Base-by-base conservation (phyloP, 2,329 filamentous ascomycete genomes). In the Ceratocystis huliohia region DNA sequence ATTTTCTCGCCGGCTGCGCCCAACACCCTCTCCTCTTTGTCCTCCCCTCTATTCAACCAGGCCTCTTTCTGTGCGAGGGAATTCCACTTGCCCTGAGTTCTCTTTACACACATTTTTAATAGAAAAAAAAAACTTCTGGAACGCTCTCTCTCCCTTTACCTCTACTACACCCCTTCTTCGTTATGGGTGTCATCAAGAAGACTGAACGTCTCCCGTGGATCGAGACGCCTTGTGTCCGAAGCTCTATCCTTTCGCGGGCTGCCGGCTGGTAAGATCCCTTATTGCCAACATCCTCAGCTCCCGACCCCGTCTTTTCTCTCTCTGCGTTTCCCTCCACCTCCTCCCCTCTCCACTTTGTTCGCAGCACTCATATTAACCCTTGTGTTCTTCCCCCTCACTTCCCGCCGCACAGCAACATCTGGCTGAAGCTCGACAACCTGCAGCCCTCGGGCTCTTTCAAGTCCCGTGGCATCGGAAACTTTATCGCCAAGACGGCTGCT, bases 391-490 rank as follows among this genome's bases (percentile, higher is more conserved):
- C 15, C 53, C 17, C 28, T 37, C 33, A 28, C 57, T 65, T 33
- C 63, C 20, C n/a, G 5, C 48, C 37, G 8, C 17, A 53, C 68
- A 80, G 88, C 79, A 85, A 87, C 77, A 83, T 94, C 76, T 89
- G 87, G 74, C 84, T 94, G 72, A 94, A 94, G 75, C 83, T 93
- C 67, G 89, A 94, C 71, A 88, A 87, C 72, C 80, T 89, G 67
- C 90, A 95, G 74, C 90, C 89, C 6, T 88, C 87, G 6, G 88
- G 88, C 69, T 91, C 88, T 17, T 95, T 94, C 84, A 93, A 94
- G 75, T 91, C 88, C 56, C 81, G 84, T 71, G 88, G 87, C 66
- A 84, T 92, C 70, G 88, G 88, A 71, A 83, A 89, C 75, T 82
- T 87, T 72, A 84, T 90, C 10, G 66, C 61, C 46, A 44, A 46